These are phyloP conservation scores for Beta macrorhiza DNA, from an alignment of 179 eudicot species.

Conservation along the genomic window DNA sequence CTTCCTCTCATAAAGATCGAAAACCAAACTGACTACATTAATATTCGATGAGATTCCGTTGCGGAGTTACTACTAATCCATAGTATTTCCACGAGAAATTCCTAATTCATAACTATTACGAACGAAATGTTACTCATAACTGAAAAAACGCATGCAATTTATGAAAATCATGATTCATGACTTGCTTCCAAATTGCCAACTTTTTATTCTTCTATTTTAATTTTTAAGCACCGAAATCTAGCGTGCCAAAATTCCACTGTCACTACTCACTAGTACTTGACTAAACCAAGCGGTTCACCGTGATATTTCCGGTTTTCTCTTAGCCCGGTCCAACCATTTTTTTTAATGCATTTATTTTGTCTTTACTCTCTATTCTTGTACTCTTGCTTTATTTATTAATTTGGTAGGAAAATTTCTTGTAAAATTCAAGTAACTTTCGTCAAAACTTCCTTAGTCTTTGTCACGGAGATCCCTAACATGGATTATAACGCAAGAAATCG, in stretches of 20 bases:
- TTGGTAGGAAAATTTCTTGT: not conserved
- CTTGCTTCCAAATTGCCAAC: not conserved
- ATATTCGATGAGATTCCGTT: no score
- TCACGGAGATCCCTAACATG: not conserved
- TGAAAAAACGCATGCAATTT: constrained; percentile 5
- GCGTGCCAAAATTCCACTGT: not conserved
- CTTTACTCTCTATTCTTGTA: not conserved
- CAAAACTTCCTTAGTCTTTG: constrained; percentile 13
- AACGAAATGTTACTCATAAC: no score
- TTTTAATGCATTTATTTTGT: not conserved
- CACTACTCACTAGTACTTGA: constrained; percentile 4
- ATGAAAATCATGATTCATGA: not conserved
- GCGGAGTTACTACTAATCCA: no score
- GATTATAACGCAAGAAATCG: constrained; percentile 15
- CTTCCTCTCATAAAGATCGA: no score
- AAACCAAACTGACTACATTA: no score
- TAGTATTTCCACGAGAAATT: no score
- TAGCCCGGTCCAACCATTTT: constrained; percentile 8
- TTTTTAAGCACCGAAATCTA: not conserved
- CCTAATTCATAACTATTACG: no score
- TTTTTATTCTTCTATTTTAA: not conserved
- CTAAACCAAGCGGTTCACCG: not conserved
- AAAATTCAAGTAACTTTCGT: constrained; percentile 1
- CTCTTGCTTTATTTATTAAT: not conserved
- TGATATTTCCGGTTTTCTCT: not conserved